Base-by-base conservation (phyloP, 2,329 filamentous ascomycete species). In the Thermoascus crustaceus region DNA sequence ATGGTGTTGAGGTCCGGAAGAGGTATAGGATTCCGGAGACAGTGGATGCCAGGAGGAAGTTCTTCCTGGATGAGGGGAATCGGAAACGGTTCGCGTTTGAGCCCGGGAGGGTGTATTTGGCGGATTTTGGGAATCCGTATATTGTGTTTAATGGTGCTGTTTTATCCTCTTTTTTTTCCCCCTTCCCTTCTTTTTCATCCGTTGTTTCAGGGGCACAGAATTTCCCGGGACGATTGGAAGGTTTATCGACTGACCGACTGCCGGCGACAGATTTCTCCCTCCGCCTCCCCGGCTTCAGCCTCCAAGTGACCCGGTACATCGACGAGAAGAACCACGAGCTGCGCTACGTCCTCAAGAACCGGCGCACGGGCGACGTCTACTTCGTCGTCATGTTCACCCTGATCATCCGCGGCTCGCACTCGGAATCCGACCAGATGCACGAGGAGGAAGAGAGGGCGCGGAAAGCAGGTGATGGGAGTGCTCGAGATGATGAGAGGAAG, bases 271-370 rank as follows among this genome's bases (percentile, higher is more conserved):
- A 60, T 46, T 61, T 67, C 35, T 56, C 58, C 2, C 48, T 65
- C 10, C 56, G 55, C 7, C 42, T 65, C 16, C 60, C 58, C 17
- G 57, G 60, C 1, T 58, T 63, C 35, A 44, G 41, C 10, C 44
- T 62, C 29, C 58, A 57, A 37, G 50, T 61, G 31, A 44, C 52
- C 25, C 52, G 58, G 31, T 61, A 63, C 37, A 58, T 67, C n/a
- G 55, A 65, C 50, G 73, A 76, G 56, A 84, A 83, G 70, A 82
- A 84, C 68, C 85, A 93, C 65, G 73, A 79, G 48, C 75, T 93
- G 65, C 88, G 88, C 73, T 95, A 96, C 63, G 85, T 93, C 39
- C 73, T 96, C 54, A 89, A 88, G 55, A 84, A 95, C 61, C 77
- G 76, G 41, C 61, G 69, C 14, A 89, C 84, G 0, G 75, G 75